A percentile compares a stretch with the other conserved stretches of the same genome.
phyloP scores from a whole-genome alignment of 257 asterid genomes.

The Salvia splendens region DNA sequence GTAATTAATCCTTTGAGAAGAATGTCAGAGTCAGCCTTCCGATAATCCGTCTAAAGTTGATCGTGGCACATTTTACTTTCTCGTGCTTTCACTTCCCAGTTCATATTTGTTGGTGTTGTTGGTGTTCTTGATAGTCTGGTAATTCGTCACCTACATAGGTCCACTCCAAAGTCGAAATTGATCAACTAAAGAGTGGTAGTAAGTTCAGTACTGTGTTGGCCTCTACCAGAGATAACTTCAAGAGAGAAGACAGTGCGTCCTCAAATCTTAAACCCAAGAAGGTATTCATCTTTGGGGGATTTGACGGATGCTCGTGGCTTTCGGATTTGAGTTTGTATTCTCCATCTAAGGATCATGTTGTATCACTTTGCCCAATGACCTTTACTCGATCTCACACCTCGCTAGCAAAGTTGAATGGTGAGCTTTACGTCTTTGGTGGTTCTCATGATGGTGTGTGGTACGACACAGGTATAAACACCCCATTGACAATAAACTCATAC shows the following conservation, averaged over 20 bases:
- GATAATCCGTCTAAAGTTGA: constrained; percentile 4
- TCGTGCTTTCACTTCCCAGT: constrained; percentile 19
- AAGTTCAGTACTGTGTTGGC: constrained; percentile 31
- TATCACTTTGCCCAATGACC: constrained; percentile 50
- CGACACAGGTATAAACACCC: constrained; percentile 57
- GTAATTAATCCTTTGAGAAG: neutral
- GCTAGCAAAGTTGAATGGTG: constrained; percentile 53
- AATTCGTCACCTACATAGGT: constrained; percentile 37
- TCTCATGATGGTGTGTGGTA: constrained; percentile 41
- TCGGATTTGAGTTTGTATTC: constrained; percentile 45
- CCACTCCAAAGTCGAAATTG: constrained; percentile 44
- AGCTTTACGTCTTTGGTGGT: constrained; percentile 66
- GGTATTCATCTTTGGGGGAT: constrained; percentile 64
- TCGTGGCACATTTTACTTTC: neutral
- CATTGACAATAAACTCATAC: neutral
- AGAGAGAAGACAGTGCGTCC: constrained; percentile 26
- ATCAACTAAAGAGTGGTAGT: constrained; percentile 36
- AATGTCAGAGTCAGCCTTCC: constrained; percentile 13
- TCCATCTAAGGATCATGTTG: constrained; percentile 44
- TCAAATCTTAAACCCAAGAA: constrained; percentile 28
- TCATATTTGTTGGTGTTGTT: constrained; percentile 18
- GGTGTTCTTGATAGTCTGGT: constrained; percentile 12
- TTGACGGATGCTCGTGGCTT: constrained; percentile 54
- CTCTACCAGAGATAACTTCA: constrained; percentile 26
- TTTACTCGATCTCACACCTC: constrained; percentile 47